phyloP scores from a whole-genome alignment of 129 eudicot species.

The Tagetes patula region DNA sequence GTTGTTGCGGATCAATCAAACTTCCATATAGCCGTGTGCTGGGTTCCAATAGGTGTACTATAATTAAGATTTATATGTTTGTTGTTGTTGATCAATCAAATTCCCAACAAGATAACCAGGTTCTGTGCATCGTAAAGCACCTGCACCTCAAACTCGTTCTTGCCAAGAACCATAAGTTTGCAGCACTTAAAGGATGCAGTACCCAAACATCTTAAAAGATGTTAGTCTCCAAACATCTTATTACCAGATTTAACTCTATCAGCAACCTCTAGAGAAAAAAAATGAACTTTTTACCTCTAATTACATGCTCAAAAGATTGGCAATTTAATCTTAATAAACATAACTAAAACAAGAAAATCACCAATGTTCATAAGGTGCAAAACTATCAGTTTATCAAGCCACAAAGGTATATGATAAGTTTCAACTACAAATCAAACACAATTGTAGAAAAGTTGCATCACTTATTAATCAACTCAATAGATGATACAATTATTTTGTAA shows the following conservation, averaged over 20 bases:
- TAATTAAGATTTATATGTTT: neutral
- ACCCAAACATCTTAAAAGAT: neutral
- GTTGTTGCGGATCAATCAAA: neutral
- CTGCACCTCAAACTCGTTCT: neutral
- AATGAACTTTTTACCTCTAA: constrained; percentile 7
- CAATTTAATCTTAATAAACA: neutral
- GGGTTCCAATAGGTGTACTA: neutral
- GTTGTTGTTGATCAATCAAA: neutral
- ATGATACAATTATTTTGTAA: constrained; percentile 8
- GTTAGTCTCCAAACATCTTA: neutral
- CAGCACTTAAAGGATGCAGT: neutral
- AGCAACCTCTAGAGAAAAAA: neutral
- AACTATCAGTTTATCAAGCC: neutral
- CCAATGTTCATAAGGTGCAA: constrained; percentile 4
- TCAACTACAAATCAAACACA: constrained; percentile 3
- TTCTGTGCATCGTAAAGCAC: neutral
- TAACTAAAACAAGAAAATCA: neutral
- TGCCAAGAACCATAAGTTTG: neutral
- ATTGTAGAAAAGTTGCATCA: neutral
- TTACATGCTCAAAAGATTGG: constrained; percentile 5
- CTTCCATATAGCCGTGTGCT: neutral
- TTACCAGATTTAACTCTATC: neutral
- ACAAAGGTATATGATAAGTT: neutral
- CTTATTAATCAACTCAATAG: constrained; percentile 3
- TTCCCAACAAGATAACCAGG: neutral